Evolutionary conservation across 768 basidiomycete genomes (phyloP).

Genomic region (Agrocybe pediades): DNA sequence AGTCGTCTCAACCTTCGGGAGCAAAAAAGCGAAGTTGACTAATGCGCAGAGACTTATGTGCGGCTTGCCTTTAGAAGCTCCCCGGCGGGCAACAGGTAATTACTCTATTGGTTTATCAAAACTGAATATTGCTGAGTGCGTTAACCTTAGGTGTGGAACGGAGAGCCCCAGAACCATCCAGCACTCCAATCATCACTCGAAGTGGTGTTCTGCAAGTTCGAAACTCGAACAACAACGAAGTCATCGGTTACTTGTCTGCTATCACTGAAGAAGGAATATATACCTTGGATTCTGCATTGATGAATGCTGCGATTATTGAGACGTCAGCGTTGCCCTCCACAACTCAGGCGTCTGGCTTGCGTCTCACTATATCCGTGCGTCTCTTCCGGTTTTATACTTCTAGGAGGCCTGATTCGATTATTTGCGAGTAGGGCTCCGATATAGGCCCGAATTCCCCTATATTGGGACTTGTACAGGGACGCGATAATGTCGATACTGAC

Average conservation of each 20-base stretch:
- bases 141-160: not conserved
- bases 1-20: not conserved
- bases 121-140: not conserved
- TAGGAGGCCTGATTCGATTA: not conserved
- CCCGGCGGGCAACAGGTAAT: not conserved
- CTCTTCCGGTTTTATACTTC: not conserved
- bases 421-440: not conserved
- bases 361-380: not conserved
- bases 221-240: not conserved
- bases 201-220: not conserved
- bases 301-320: not conserved
- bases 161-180: not conserved
- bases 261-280: not conserved
- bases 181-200: not conserved
- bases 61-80: not conserved
- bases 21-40: not conserved
- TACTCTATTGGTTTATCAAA: not conserved
- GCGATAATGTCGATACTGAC: constrained; percentile 1
- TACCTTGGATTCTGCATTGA: not conserved
- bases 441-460: not conserved
- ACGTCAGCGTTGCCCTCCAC: not conserved
- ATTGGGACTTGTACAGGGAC: constrained; percentile 7
- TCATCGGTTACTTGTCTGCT: not conserved
- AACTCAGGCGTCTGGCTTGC: not conserved
- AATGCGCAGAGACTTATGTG: not conserved